phyloP scores from a whole-genome alignment of 2,329 filamentous ascomycete genomes.

The Albophoma yamanashiensis region DNA sequence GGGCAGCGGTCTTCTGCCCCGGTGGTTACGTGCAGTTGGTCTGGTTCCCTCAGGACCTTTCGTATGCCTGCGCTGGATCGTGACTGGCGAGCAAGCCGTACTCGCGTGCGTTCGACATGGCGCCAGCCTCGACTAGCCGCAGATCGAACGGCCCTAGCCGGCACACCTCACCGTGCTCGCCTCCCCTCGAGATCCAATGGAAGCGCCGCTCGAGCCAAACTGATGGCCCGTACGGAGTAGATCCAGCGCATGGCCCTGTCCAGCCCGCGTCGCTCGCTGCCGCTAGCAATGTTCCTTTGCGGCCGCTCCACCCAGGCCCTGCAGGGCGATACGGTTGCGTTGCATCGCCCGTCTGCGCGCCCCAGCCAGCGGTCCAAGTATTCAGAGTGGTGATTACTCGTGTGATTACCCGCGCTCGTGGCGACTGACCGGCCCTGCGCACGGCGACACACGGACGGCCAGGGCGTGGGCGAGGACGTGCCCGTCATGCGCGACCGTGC shows the following conservation, averaged over 20 bases:
- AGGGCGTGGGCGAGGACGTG: background rate
- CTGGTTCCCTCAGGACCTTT: background rate
- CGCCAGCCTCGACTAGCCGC: background rate
- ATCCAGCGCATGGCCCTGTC: background rate
- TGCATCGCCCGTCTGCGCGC: background rate
- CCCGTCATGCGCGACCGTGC: background rate
- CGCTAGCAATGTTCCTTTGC: background rate
- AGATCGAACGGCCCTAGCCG: background rate
- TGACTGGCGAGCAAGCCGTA: too few species aligned
- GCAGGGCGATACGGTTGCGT: background rate
- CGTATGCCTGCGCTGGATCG: too few species aligned
- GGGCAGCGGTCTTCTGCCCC: background rate
- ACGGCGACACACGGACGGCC: background rate
- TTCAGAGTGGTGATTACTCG: background rate
- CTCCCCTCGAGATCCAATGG: background rate
- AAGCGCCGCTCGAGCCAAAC: background rate
- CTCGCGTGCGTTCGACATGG: background rate
- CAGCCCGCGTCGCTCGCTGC: background rate
- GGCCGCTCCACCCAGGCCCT: background rate
- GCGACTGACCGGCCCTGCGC: background rate
- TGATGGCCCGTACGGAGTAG: background rate
- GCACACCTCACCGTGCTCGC: background rate
- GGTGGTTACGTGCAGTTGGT: background rate
- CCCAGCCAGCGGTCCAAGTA: background rate
- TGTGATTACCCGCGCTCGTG: background rate